Evolutionary conservation across 2,329 filamentous ascomycete species (phyloP).

Genomic region (Coccinonectria pachysandricola): DNA sequence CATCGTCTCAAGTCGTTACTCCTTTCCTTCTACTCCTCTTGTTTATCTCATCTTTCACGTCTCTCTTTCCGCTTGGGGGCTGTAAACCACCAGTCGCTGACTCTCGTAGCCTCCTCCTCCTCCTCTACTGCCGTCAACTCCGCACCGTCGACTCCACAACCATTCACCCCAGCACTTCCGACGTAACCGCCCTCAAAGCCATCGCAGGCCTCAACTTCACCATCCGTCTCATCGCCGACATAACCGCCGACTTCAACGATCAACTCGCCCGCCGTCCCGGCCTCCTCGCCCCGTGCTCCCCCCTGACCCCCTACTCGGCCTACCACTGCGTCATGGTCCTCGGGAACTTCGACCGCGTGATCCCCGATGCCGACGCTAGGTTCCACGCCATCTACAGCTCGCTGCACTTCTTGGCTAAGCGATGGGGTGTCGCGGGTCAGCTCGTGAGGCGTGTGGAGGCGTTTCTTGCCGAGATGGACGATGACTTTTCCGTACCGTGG

Average conservation of each 20-base stretch:
- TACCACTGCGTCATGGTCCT: constrained; percentile 25
- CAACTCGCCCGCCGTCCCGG: constrained; percentile 22
- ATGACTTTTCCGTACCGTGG: constrained; percentile 8
- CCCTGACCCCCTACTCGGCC: constrained; percentile 24
- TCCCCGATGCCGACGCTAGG: constrained; percentile 21
- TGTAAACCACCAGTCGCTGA: no score
- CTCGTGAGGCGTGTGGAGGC: constrained; percentile 19
- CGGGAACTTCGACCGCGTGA: constrained; percentile 23
- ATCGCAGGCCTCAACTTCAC: constrained; percentile 28
- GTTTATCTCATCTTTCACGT: not conserved
- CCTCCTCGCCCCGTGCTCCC: constrained; percentile 23
- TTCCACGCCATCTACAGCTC: constrained; percentile 25
- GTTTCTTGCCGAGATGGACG: constrained; percentile 17
- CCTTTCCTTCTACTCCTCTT: not conserved
- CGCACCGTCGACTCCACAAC: constrained; percentile 15
- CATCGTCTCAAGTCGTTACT: not conserved
- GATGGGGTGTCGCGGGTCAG: constrained; percentile 26
- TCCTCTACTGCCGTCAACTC: constrained; percentile 25
- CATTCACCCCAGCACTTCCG: constrained; percentile 12
- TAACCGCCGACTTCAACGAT: constrained; percentile 24
- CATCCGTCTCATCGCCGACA: constrained; percentile 26
- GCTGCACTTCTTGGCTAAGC: constrained; percentile 24
- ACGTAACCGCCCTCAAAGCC: constrained; percentile 24
- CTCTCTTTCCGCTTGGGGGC: no score
- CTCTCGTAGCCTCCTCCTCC: constrained; percentile 23